phyloP scores from a whole-genome alignment of 208 protist species.

The Trypanosomatidae sp. region DNA sequence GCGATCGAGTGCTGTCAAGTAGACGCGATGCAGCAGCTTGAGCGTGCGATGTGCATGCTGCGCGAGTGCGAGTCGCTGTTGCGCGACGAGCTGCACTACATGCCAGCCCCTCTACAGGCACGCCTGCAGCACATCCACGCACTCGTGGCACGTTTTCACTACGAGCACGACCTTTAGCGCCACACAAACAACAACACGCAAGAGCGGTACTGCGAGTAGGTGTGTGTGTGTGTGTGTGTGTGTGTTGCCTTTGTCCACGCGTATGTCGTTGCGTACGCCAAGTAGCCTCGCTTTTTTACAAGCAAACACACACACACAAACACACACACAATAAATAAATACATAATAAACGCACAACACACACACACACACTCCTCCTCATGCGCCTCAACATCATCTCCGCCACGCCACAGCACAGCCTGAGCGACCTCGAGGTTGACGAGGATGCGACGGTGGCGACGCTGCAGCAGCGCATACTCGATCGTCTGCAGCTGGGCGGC shows the following conservation, averaged over 20 bases:
- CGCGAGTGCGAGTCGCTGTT: conserved; percentile 55
- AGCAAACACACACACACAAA: background rate
- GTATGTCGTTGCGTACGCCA: too few relatives aligned
- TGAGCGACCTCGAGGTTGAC: conserved; percentile 23
- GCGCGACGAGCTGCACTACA: conserved; percentile 48
- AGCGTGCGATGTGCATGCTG: conserved; percentile 67
- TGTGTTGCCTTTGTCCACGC: too few relatives aligned
- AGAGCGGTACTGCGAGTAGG: background rate
- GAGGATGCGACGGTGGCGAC: conserved; percentile 17
- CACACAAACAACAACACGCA: background rate
- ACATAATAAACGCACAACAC: background rate
- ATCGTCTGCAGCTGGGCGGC: conserved; percentile 8
- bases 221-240: too few relatives aligned
- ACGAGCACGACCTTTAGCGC: conserved; percentile 16
- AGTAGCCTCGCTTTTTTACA: background rate
- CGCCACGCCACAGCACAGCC: conserved; percentile 5
- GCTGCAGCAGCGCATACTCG: conserved; percentile 17
- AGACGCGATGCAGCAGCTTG: conserved; percentile 80
- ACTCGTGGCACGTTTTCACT: conserved; percentile 33
- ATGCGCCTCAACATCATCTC: conserved; percentile 11
- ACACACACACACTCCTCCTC: background rate
- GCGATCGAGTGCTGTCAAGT: conserved; percentile 66
- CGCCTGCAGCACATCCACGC: conserved; percentile 40
- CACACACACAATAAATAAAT: conserved; percentile 2
- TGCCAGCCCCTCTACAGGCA: conserved; percentile 38